These are phyloP conservation scores for Lactarius psammicola DNA, from an alignment of 768 basidiomycete species.

Conservation along the genomic window DNA sequence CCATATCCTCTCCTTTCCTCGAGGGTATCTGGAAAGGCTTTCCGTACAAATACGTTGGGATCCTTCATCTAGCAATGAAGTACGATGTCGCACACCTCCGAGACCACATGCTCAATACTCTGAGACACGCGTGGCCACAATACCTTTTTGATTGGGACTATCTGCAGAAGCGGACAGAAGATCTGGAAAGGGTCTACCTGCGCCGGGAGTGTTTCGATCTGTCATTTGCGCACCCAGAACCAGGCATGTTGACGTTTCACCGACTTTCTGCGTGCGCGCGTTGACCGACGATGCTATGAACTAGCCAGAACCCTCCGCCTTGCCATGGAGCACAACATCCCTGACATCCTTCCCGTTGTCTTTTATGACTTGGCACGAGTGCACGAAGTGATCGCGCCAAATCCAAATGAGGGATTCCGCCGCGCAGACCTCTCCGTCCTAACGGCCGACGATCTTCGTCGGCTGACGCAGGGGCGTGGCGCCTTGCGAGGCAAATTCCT, in stretches of 20 bases:
- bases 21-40: slow-evolving; percentile 26
- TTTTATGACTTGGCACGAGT: slow-evolving; percentile 25
- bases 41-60: slow-evolving; percentile 22
- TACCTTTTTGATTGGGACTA: slow-evolving; percentile 25
- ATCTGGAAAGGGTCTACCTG: slow-evolving; percentile 22
- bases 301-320: slow-evolving; percentile 24
- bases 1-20: slow-evolving; percentile 24
- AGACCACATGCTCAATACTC: slow-evolving; percentile 16
- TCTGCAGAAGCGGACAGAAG: slow-evolving; percentile 24
- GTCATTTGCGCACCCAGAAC: slow-evolving; percentile 26
- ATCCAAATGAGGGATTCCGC: slow-evolving; percentile 17
- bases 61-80: slow-evolving; percentile 25
- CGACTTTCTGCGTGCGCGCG: background rate
- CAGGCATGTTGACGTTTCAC: slow-evolving; percentile 15
- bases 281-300: background rate
- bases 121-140: slow-evolving; percentile 25
- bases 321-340: slow-evolving; percentile 23
- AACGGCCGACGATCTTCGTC: slow-evolving; percentile 25
- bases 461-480: slow-evolving; percentile 23
- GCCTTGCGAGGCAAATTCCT: slow-evolving; percentile 21
- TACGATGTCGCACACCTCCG: slow-evolving; percentile 16
- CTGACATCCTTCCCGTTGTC: slow-evolving; percentile 26
- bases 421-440: slow-evolving; percentile 24
- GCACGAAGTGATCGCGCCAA: slow-evolving; percentile 21
- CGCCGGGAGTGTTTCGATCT: slow-evolving; percentile 21